phyloP scores from a whole-genome alignment of 2,329 filamentous ascomycete species.

The Diaporthe sp. region DNA sequence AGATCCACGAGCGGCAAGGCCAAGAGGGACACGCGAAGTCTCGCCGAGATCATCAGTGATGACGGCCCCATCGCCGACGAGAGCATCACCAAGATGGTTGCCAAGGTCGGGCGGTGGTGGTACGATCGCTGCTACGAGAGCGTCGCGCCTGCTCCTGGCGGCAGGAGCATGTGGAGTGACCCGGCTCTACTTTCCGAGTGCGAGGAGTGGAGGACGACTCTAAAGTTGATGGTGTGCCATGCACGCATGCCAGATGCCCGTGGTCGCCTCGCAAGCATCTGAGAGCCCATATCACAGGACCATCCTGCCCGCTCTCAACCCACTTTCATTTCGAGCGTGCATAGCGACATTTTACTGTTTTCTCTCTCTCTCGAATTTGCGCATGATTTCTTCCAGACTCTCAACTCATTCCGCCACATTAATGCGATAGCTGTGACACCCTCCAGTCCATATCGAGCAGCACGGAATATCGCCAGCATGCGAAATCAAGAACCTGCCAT shows the following conservation, averaged over 20 bases:
- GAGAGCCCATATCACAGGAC: constrained; percentile 36
- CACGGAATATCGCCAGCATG: constrained; percentile 16
- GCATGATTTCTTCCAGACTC: background rate
- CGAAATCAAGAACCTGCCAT: constrained; percentile 12
- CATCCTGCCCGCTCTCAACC: background rate
- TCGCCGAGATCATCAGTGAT: constrained; percentile 82
- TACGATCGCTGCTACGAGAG: constrained; percentile 93
- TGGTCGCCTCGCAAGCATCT: constrained; percentile 63
- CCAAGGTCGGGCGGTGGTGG: constrained; percentile 95
- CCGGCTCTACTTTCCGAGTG: constrained; percentile 84
- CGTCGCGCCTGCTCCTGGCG: constrained; percentile 64
- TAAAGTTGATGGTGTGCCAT: constrained; percentile 92
- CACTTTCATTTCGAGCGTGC: background rate
- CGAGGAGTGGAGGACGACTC: constrained; percentile 86
- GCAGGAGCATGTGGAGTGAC: constrained; percentile 83
- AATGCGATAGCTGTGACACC: background rate
- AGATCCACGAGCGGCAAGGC: constrained; percentile 44
- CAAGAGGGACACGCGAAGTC: constrained; percentile 64
- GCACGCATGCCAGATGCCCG: constrained; percentile 81
- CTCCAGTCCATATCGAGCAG: constrained; percentile 1
- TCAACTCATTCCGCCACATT: background rate
- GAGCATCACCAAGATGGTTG: constrained; percentile 92
- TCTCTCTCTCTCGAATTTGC: background rate
- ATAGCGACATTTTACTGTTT: background rate
- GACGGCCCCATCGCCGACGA: constrained; percentile 81